phyloP scores from a whole-genome alignment of 441 rosid genomes.

The Populus hybrid region DNA sequence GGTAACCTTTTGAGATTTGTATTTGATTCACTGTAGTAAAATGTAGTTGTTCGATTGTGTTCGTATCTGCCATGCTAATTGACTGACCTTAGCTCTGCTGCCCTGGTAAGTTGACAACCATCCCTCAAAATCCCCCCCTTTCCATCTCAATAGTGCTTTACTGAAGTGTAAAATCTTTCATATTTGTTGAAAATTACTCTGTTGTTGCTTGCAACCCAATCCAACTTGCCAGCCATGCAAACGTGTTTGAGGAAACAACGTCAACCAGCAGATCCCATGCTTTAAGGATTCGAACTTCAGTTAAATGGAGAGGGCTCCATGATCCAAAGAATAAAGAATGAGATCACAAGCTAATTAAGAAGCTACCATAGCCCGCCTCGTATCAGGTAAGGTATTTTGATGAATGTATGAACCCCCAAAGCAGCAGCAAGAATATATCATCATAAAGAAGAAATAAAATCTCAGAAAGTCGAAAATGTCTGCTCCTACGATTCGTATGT shows the following conservation, averaged over 20 bases:
- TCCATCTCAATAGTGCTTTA: too few relatives aligned
- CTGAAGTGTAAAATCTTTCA: too few relatives aligned
- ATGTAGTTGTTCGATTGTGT: neutral
- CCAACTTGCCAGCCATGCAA: neutral
- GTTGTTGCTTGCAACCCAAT: neutral
- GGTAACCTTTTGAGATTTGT: neutral
- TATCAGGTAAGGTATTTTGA: constrained; percentile 36
- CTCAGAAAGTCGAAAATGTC: neutral
- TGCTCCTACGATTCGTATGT: neutral
- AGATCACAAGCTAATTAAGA: neutral
- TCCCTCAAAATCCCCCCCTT: too few relatives aligned
- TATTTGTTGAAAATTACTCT: neutral
- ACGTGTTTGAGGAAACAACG: neutral
- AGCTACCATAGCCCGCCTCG: constrained; percentile 10
- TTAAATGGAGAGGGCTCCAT: neutral
- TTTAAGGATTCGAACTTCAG: neutral
- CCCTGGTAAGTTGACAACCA: neutral
- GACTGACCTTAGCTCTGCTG: neutral
- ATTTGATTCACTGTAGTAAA: neutral
- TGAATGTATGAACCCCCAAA: constrained; percentile 68
- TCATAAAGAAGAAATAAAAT: neutral
- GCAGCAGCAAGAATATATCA: constrained; percentile 38
- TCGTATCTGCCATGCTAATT: too few relatives aligned
- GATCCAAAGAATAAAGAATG: constrained; percentile 28
- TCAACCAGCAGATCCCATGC: neutral